A percentile compares a stretch with the other conserved stretches of the same genome.
Evolutionary conservation across 768 basidiomycete genomes (phyloP).

Genomic region (Floccularia luteovirens): DNA sequence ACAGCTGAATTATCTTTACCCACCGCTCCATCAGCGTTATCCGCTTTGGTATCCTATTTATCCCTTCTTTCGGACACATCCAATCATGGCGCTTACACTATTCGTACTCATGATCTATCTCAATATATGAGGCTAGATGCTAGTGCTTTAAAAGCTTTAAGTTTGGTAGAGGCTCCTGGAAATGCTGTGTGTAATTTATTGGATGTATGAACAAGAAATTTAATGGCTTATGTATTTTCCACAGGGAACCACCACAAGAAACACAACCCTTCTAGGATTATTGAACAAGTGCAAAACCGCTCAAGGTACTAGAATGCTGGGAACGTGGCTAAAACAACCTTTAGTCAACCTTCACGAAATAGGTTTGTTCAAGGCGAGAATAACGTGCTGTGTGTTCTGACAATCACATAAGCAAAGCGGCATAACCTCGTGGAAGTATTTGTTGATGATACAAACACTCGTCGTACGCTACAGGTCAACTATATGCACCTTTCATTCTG

Average conservation of each 20-base stretch:
- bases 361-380: slow-evolving; percentile 35
- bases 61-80: slow-evolving; percentile 68
- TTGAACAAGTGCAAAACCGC: slow-evolving; percentile 95
- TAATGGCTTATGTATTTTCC: slow-evolving; percentile 2
- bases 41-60: slow-evolving; percentile 80
- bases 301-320: slow-evolving; percentile 83
- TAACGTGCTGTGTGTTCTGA: slow-evolving; percentile 1
- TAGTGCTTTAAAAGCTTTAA: slow-evolving; percentile 85
- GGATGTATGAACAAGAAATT: neutral
- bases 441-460: slow-evolving; percentile 66
- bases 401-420: slow-evolving; percentile 51
- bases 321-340: slow-evolving; percentile 94
- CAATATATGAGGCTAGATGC: slow-evolving; percentile 97
- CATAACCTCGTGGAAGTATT: slow-evolving; percentile 87
- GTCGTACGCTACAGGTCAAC: slow-evolving; percentile 66
- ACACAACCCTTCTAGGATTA: slow-evolving; percentile 81
- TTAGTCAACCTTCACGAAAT: slow-evolving; percentile 92
- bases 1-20: slow-evolving; percentile 76
- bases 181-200: slow-evolving; percentile 28
- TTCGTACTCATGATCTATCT: slow-evolving; percentile 83
- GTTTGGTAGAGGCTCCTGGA: slow-evolving; percentile 68
- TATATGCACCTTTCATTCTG: neutral
- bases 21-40: slow-evolving; percentile 70
- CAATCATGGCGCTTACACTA: slow-evolving; percentile 73
- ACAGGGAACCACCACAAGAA: slow-evolving; percentile 61